Evolutionary conservation across 2,329 filamentous ascomycete species (phyloP).

Genomic region (Xylogone sp.): DNA sequence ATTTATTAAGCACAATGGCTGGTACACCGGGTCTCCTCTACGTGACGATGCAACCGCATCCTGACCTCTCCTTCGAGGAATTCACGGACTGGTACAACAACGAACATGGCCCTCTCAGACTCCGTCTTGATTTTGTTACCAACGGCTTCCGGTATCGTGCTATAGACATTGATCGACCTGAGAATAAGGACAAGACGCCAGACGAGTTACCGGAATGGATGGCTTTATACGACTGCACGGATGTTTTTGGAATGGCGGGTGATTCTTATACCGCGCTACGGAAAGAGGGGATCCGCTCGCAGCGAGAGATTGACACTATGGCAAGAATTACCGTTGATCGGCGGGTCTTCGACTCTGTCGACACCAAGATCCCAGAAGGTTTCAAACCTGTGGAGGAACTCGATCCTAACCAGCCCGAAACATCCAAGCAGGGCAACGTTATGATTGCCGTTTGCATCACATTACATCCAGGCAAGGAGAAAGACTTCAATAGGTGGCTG

Average conservation of each 20-base stretch:
- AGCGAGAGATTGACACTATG: conserved; percentile 58
- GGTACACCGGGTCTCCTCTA: conserved; percentile 69
- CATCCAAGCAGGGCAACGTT: conserved; percentile 55
- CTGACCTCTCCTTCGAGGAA: conserved; percentile 54
- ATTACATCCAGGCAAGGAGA: conserved; percentile 46
- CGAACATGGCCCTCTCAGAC: conserved; percentile 79
- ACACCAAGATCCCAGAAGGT: conserved; percentile 48
- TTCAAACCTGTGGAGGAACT: conserved; percentile 59
- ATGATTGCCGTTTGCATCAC: conserved; percentile 60
- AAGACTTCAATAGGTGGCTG: conserved; percentile 66
- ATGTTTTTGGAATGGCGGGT: conserved; percentile 66
- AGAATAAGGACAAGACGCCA: conserved; percentile 8
- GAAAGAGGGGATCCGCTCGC: conserved; percentile 50
- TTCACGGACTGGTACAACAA: conserved; percentile 96
- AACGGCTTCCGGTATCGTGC: conserved; percentile 80
- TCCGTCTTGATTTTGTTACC: conserved; percentile 68
- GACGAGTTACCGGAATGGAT: conserved; percentile 61
- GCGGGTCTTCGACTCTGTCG: conserved; percentile 65
- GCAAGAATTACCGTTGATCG: conserved; percentile 65
- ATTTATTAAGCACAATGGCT: conserved; percentile 34
- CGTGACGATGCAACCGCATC: conserved; percentile 80
- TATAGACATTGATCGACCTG: conserved; percentile 44
- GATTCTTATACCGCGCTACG: conserved; percentile 67
- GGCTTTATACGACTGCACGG: conserved; percentile 77
- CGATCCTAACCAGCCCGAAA: conserved; percentile 30